Percentiles rank a stretch among this genome's conserved stretches.
Conservation (phyloP, 1,139 yeast species). For the Debaryomycetaceae sp. region DNA sequence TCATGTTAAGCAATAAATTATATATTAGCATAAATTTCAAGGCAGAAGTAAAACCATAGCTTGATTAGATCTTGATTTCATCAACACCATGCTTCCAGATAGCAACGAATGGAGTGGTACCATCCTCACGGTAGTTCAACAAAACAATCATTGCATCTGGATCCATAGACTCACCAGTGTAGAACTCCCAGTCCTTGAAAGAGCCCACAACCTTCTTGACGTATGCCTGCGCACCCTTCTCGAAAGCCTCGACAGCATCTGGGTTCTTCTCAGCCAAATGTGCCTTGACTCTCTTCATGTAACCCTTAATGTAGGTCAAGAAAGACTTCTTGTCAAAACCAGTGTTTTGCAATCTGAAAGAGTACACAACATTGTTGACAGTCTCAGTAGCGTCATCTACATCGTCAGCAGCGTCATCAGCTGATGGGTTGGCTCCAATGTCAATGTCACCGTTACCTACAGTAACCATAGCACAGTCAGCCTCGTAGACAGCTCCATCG, state of each 20-base stretch:
- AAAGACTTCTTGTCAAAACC: slow-evolving; percentile 96
- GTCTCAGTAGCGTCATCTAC: slow-evolving; percentile 81
- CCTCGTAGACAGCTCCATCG: slow-evolving; percentile 92
- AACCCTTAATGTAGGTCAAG: slow-evolving; percentile 93
- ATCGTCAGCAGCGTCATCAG: slow-evolving; percentile 85
- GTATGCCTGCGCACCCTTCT: slow-evolving; percentile 94
- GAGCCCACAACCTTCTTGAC: slow-evolving; percentile 92
- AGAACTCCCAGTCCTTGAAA: slow-evolving; percentile 99
- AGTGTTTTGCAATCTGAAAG: slow-evolving; percentile 96
- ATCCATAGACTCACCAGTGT: slow-evolving; percentile 99
- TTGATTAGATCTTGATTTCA: slow-evolving; percentile 77
- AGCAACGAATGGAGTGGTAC: slow-evolving; percentile 94
- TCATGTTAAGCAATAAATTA: not conserved
- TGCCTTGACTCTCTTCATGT: slow-evolving; percentile 95
- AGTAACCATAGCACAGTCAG: slow-evolving; percentile 89
- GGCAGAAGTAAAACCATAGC: slow-evolving; percentile 1
- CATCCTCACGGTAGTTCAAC: slow-evolving; percentile 99
- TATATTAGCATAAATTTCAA: not conserved
- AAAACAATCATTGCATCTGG: slow-evolving; percentile 98
- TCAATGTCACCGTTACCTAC: slow-evolving; percentile 85
- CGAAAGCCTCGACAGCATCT: slow-evolving; percentile 80
- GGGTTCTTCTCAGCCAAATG: slow-evolving; percentile 85
- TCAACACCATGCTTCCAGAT: slow-evolving; percentile 98
- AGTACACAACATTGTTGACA: slow-evolving; percentile 97
- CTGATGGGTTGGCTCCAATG: slow-evolving; percentile 99